Evolutionary conservation across 495 filamentous ascomycete genomes (phyloP).

Genomic region (Penicillium daleae): DNA sequence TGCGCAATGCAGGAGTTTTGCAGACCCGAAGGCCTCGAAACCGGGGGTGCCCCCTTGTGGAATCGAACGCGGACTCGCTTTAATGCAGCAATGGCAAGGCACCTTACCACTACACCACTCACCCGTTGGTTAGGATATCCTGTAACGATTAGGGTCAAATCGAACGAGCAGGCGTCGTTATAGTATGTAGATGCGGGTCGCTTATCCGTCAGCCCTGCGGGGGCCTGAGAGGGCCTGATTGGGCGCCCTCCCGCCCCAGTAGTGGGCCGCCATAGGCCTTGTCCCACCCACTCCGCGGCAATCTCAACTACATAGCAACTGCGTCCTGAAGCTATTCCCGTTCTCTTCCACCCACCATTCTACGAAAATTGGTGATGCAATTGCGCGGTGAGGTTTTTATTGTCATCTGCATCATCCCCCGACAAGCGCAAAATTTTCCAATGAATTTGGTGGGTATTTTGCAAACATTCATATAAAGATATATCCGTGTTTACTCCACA

Average conservation of each 20-base stretch:
- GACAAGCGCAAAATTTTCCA: not conserved
- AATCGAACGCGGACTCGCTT: constrained; percentile 9
- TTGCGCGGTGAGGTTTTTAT: not conserved
- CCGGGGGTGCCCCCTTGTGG: not conserved
- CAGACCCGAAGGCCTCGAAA: not conserved
- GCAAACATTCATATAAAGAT: not conserved
- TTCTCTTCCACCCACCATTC: not conserved
- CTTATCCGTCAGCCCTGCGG: not conserved
- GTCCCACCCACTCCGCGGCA: not conserved
- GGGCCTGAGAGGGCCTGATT: not conserved
- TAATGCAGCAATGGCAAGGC: not conserved
- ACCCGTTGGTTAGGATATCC: not conserved
- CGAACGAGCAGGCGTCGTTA: not conserved
- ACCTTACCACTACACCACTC: constrained; percentile 1
- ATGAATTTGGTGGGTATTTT: not conserved
- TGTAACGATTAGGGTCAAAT: not conserved
- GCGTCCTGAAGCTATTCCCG: constrained; percentile 6
- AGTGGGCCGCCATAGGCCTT: not conserved
- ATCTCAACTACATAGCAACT: constrained; percentile 3
- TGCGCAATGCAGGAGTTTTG: constrained; percentile 2
- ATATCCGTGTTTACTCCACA: not conserved
- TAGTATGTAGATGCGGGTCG: not conserved
- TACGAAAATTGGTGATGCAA: not conserved
- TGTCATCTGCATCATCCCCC: not conserved
- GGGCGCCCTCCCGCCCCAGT: not conserved